phyloP scores from a whole-genome alignment of 83 land plant genomes.

The Isoetes engelmannii region DNA sequence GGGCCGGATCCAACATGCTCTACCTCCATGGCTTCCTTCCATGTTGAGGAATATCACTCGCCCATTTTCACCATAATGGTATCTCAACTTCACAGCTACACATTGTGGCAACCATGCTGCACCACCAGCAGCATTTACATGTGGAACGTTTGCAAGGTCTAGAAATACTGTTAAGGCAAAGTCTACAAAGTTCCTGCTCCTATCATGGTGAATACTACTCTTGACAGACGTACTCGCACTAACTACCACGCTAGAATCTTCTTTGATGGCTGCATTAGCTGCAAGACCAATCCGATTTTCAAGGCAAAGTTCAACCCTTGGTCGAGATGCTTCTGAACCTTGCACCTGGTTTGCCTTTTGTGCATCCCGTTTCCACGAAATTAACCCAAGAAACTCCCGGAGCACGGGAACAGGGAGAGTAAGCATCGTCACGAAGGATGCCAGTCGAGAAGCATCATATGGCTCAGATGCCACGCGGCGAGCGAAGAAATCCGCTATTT shows the following conservation, averaged over 20 bases:
- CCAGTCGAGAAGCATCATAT: conserved; percentile 96
- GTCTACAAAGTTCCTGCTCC: conserved; percentile 62
- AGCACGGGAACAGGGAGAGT: conserved; percentile 84
- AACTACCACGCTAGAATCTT: conserved; percentile 20
- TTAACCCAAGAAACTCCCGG: conserved; percentile 82
- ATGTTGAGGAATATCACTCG: conserved; percentile 54
- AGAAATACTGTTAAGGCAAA: conserved; percentile 80
- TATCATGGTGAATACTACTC: conserved; percentile 89
- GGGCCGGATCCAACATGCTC: conserved; percentile 68
- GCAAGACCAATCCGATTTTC: conserved; percentile 57
- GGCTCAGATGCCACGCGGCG: conserved; percentile 98
- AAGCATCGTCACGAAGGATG: conserved; percentile 93
- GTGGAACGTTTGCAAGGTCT: conserved; percentile 73
- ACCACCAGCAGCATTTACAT: conserved; percentile 93
- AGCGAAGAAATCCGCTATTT: conserved; percentile 93
- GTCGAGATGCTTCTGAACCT: conserved; percentile 47
- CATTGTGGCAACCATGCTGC: conserved; percentile 99
- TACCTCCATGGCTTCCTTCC: conserved; percentile 99
- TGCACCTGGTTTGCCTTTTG: conserved; percentile 16
- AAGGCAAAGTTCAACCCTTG: conserved; percentile 81
- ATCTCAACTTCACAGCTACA: conserved; percentile 72
- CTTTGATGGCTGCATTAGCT: conserved; percentile 19
- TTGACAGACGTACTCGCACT: conserved; percentile 33
- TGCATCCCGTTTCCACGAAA: conserved; percentile 86
- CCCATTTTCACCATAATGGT: conserved; percentile 60